Evolutionary conservation across 164 flowering plant genomes (phyloP).

Genomic region (Warburgia ugandensis): DNA sequence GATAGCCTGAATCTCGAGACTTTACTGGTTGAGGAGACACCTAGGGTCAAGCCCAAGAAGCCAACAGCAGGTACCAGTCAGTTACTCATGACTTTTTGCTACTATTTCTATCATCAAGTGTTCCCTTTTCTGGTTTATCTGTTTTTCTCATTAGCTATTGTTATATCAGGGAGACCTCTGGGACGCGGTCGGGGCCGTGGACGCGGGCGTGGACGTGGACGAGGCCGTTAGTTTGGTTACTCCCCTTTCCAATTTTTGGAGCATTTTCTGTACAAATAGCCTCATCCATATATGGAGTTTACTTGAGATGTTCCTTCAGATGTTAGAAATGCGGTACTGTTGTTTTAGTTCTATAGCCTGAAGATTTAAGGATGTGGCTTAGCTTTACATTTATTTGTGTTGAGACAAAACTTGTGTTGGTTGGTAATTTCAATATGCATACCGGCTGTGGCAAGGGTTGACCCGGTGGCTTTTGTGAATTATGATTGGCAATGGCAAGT

Average conservation of each 20-base stretch:
- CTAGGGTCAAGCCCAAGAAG: slow-evolving; percentile 90
- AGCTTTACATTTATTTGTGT: background rate
- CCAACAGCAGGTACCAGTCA: slow-evolving; percentile 85
- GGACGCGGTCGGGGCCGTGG: slow-evolving; percentile 94
- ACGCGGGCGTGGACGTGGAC: slow-evolving; percentile 88
- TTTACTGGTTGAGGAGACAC: slow-evolving; percentile 80
- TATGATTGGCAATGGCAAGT: too few species aligned
- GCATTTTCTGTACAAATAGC: slow-evolving; percentile 7
- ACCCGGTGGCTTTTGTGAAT: too few species aligned
- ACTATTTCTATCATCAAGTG: background rate
- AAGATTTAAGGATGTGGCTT: background rate
- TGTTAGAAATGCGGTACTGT: background rate
- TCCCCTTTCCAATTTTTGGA: slow-evolving; percentile 12
- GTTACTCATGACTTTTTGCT: too few species aligned
- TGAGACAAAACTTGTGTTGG: too few species aligned
- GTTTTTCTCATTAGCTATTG: background rate
- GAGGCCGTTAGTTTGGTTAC: slow-evolving; percentile 51
- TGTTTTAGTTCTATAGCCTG: background rate
- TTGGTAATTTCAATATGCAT: too few species aligned
- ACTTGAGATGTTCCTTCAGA: background rate
- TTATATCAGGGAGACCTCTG: slow-evolving; percentile 51
- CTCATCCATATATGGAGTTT: slow-evolving; percentile 6
- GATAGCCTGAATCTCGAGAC: slow-evolving; percentile 93
- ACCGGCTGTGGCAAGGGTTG: too few species aligned
- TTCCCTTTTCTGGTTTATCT: background rate